Evolutionary conservation across 352 stramenopile genomes (phyloP).

Genomic region (Phytophthora boehmeriae): DNA sequence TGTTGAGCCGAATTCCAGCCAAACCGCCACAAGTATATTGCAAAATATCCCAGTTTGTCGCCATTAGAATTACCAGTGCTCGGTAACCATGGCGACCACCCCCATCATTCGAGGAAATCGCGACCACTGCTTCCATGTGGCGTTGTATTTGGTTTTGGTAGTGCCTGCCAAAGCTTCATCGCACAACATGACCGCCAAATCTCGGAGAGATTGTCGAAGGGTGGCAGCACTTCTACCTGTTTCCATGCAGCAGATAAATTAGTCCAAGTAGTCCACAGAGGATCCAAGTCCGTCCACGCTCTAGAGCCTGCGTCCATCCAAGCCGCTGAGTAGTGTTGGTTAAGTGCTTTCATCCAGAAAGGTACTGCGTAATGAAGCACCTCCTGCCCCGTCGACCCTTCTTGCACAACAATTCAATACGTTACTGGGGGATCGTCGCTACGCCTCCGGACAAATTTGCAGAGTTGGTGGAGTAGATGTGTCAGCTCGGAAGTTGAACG

Average conservation of each 20-base stretch:
- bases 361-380: too few relatives aligned
- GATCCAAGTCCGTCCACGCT: constrained; percentile 9
- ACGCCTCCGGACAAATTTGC: too few relatives aligned
- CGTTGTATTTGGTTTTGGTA: constrained; percentile 13
- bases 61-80: neutral
- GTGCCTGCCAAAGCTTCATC: constrained; percentile 12
- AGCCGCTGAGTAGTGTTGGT: too few relatives aligned
- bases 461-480: too few relatives aligned
- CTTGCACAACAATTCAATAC: too few relatives aligned
- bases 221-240: constrained; percentile 7
- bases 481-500: too few relatives aligned
- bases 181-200: constrained; percentile 19
- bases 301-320: too few relatives aligned
- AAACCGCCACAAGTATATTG: constrained; percentile 24
- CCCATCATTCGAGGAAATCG: constrained; percentile 20
- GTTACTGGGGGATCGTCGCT: too few relatives aligned
- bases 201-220: constrained; percentile 26
- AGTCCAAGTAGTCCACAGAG: constrained; percentile 17
- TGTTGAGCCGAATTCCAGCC: constrained; percentile 5
- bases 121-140: constrained; percentile 20
- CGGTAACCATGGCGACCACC: constrained; percentile 17
- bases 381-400: too few relatives aligned
- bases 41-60: constrained; percentile 11
- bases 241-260: constrained; percentile 15
- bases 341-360: too few relatives aligned